Evolutionary conservation across 495 filamentous ascomycete species (phyloP).

Genomic region (Talaromyces nanjingensis): DNA sequence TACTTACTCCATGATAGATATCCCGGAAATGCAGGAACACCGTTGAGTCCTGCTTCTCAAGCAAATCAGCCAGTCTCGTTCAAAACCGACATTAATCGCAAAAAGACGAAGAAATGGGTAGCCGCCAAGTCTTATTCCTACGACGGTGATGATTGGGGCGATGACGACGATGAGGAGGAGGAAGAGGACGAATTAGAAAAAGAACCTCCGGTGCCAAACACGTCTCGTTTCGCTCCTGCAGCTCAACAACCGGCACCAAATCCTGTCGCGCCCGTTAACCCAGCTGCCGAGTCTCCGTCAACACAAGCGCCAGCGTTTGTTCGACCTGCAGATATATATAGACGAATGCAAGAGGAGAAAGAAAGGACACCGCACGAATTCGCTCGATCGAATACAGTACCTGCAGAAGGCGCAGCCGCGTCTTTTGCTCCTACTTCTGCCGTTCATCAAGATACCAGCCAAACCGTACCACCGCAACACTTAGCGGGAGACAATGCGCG

Average conservation of each 20-base stretch:
- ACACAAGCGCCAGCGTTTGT: constrained; percentile 55
- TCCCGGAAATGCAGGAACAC: constrained; percentile 10
- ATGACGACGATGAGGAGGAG: constrained; percentile 74
- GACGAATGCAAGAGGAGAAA: constrained; percentile 60
- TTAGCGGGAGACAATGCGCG: neutral
- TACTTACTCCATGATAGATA: neutral
- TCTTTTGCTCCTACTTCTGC: neutral
- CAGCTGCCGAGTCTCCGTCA: constrained; percentile 1
- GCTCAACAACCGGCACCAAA: neutral
- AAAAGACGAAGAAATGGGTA: constrained; percentile 92
- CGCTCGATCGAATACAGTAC: constrained; percentile 32
- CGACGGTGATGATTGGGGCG: constrained; percentile 92
- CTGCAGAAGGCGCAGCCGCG: constrained; percentile 10
- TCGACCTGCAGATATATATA: constrained; percentile 74
- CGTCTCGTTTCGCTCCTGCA: neutral
- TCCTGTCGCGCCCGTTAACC: neutral
- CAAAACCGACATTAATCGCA: constrained; percentile 77
- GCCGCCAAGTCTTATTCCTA: constrained; percentile 84
- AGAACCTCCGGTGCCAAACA: neutral
- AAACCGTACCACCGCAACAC: neutral
- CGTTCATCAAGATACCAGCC: neutral
- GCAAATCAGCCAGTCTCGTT: constrained; percentile 47
- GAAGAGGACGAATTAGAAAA: constrained; percentile 40
- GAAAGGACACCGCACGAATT: constrained; percentile 49
- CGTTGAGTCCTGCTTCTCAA: constrained; percentile 12